Base-by-base conservation (phyloP, 2,329 filamentous ascomycete species). In the Ascochyta pisi region DNA sequence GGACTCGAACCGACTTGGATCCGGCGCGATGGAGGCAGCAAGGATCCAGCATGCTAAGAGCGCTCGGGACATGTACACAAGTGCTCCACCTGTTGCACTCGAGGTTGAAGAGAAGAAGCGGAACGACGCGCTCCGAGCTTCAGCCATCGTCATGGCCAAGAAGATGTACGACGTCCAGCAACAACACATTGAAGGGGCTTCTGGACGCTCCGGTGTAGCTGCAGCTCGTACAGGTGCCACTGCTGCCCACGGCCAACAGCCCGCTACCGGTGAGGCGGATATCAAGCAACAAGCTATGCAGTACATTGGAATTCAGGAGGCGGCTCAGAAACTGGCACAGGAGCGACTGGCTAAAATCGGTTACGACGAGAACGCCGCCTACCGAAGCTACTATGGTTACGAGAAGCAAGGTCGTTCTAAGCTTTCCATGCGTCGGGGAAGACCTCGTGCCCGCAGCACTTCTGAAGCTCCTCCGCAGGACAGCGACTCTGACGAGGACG, bases 61-160 rank as follows among this genome's bases (percentile, higher is more conserved):
- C 51, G 82, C 84, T 33, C 82, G 87, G 58, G 86, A 88, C 58
- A 90, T 96, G 86, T 96, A 89, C 70, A 92, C 89, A 0, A 88
- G 90, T 1, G 79, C 86, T 31, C 92, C 92, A 4, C 88, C 88
- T 0, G 85, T 96, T 3, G 82, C 85, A 24, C 79, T 84, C 2
- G 91, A 96, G 68, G 78, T 86, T 0, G 88, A 95, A 37, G 92
- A 96, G 67, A 84, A 87, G 73, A 87, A 84, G 58, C 86, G 84
- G 54, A 84, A 88, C 40, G 89, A 92, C 63, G 86, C 87, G 4
- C 79, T 96, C 3, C 89, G 89, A 61, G 91, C 92, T 27, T 94
- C 92, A 19, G 92, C 93, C 2, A 81, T 96, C 3, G 91, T 90
- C 10, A 96, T 97, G 92, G 92, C 93, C 6, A 90, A 89, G 75